These are phyloP conservation scores for Aspergillus eucalypticola DNA, from an alignment of 2,329 filamentous ascomycete genomes.

Conservation along the genomic window DNA sequence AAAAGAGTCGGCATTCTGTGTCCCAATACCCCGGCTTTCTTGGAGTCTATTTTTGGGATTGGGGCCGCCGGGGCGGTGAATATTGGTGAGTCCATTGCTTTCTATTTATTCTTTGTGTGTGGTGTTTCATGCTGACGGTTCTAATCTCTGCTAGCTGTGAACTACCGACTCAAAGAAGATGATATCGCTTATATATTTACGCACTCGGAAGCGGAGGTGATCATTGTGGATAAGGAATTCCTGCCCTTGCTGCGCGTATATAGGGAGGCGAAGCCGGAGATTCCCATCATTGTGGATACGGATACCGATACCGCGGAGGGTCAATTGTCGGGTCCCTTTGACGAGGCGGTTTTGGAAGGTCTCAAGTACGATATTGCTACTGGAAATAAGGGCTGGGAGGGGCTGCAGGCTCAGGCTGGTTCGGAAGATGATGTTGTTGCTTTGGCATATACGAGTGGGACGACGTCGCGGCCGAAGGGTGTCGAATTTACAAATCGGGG, in stretches of 20 bases:
- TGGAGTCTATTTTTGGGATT: constrained; percentile 87
- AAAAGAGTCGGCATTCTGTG: constrained; percentile 81
- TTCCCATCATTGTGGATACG: constrained; percentile 76
- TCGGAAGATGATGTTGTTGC: constrained; percentile 82
- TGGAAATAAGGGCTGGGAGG: constrained; percentile 73
- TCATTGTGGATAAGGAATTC: constrained; percentile 86
- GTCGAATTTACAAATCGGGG: constrained; percentile 90
- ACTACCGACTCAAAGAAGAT: constrained; percentile 74
- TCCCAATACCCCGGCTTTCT: constrained; percentile 91
- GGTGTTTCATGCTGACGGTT: not conserved
- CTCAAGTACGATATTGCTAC: constrained; percentile 67
- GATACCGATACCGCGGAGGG: constrained; percentile 79
- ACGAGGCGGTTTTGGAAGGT: constrained; percentile 80
- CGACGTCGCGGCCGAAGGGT: constrained; percentile 87
- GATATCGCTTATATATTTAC: constrained; percentile 90
- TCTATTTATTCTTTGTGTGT: not conserved
- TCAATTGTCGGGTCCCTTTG: constrained; percentile 74
- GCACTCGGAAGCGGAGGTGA: constrained; percentile 80
- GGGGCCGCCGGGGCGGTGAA: constrained; percentile 77
- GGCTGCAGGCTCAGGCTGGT: constrained; percentile 66
- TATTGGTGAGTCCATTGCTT: constrained; percentile 52
- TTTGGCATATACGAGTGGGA: constrained; percentile 91
- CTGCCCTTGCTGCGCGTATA: constrained; percentile 68
- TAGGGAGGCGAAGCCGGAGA: constrained; percentile 58
- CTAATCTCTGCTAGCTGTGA: constrained; percentile 51